Base-by-base conservation (phyloP, 106 monocot genomes). In the Cymbidium sinense region DNA sequence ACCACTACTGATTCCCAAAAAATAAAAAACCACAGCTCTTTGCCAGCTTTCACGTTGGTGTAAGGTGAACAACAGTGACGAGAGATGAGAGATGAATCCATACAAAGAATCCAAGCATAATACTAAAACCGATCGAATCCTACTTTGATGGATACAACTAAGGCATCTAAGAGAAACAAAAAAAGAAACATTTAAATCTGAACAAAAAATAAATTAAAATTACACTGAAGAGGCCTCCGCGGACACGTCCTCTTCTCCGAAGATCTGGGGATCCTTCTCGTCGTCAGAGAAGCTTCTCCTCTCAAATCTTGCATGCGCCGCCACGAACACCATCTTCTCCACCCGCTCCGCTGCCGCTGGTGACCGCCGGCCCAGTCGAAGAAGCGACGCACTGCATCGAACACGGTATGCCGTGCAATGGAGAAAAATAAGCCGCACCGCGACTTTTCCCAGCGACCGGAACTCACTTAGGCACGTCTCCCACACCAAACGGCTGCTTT, bases 311-410 rank as follows among this genome's bases (percentile, higher is more conserved):
- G 94, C 82, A 55, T 94, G 85, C 0, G 94, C 94, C 7, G 90
- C 86, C 5, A 98, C 78, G 34, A 92, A 98, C 2, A 94, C 81
- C 85, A 98, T 79, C 84, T 92, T 94, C 67, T 94, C 90, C 15
- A 87, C 92, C 41, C 85, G 71, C 50, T 90, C 86, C 74, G 83
- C 78, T 18, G 76, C 85, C 4, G 77, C 81, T 23, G 79, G 27
- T 5, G 86, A 85, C 29, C 85, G 70, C 50, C 77, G 77, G 4
- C 79, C 82, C 86, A 84, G 83, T 69, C 81, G 79, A 13, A 90
- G 65, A 50, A 90, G 75, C 36, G 84, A 77, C 21, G 58, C 9
- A 9, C 79, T 83, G 80, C 81, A 84, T 62, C 78, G 83, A 78
- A 80, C 90, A 20, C 93, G 88, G 17, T 85, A 67, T 2, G 93